Conservation (phyloP, 441 rosid genomes). For the Populus hybrid region DNA sequence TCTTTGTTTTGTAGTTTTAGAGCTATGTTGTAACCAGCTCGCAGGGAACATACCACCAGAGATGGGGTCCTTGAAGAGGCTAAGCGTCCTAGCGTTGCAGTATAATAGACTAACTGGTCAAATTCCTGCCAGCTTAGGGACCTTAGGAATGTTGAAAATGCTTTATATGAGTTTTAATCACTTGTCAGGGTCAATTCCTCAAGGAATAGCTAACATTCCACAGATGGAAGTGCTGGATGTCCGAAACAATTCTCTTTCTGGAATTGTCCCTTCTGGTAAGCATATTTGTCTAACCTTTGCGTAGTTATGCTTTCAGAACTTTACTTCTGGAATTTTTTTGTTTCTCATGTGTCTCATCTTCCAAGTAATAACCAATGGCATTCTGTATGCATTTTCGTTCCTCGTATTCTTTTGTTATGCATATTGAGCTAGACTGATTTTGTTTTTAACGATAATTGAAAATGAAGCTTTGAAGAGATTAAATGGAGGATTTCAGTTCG, state of each 20-base stretch:
- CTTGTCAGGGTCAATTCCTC: slow-evolving; percentile 54
- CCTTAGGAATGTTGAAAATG: slow-evolving; percentile 46
- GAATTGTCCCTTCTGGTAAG: slow-evolving; percentile 68
- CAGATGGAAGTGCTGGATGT: slow-evolving; percentile 60
- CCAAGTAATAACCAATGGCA: not conserved
- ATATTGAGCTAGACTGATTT: slow-evolving; percentile 7
- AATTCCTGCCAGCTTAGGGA: slow-evolving; percentile 55
- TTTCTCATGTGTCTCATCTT: not conserved
- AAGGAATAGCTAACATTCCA: slow-evolving; percentile 38
- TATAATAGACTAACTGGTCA: slow-evolving; percentile 52
- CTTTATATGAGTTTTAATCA: slow-evolving; percentile 63
- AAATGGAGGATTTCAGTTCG: slow-evolving; percentile 46
- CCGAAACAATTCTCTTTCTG: slow-evolving; percentile 71
- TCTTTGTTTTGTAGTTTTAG: slow-evolving; percentile 48
- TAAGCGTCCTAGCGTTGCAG: slow-evolving; percentile 67
- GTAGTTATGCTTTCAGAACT: too few species aligned
- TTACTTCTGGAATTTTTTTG: not conserved
- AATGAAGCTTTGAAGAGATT: slow-evolving; percentile 63
- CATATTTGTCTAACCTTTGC: not conserved
- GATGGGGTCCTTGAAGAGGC: slow-evolving; percentile 54
- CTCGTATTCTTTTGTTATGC: not conserved
- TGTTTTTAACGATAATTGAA: slow-evolving; percentile 9
- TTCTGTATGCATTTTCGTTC: not conserved
- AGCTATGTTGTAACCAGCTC: slow-evolving; percentile 77
- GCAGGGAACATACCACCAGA: slow-evolving; percentile 56